Percentiles rank a stretch among this genome's conserved stretches.
Evolutionary conservation across 257 asterid species (phyloP).

Genomic region (Gentiana dahurica): DNA sequence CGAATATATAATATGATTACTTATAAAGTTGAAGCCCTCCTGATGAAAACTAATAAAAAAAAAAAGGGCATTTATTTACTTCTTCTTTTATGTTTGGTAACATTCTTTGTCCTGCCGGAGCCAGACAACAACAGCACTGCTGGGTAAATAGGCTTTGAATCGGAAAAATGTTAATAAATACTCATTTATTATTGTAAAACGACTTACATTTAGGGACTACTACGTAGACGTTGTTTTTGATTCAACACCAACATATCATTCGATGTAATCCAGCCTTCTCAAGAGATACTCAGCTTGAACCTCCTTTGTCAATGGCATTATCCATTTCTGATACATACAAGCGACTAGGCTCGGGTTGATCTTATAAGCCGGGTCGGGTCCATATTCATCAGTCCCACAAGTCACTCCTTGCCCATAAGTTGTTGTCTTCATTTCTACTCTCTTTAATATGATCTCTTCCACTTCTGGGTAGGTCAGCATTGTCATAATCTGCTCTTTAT

Average conservation of each 20-base stretch:
- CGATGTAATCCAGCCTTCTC: constrained; percentile 55
- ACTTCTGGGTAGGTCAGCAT: constrained; percentile 65
- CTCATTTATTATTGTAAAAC: no score
- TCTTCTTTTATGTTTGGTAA: no score
- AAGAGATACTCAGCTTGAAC: constrained; percentile 76
- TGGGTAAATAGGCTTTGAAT: no score
- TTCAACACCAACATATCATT: neutral
- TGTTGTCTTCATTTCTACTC: constrained; percentile 78
- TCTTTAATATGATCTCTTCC: constrained; percentile 48
- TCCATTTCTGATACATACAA: constrained; percentile 67
- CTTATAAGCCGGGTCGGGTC: constrained; percentile 43
- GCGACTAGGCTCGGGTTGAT: constrained; percentile 69
- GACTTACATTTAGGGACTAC: no score
- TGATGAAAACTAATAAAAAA: no score
- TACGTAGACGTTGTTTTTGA: no score
- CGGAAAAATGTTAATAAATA: no score
- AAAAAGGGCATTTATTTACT: no score
- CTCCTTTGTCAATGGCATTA: constrained; percentile 93
- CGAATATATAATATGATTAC: no score
- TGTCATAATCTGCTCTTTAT: constrained; percentile 42
- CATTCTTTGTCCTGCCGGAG: no score
- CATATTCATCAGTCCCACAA: constrained; percentile 16
- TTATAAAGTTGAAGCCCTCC: no score
- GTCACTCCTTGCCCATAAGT: constrained; percentile 68
- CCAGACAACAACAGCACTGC: no score